phyloP scores from a whole-genome alignment of 2,329 filamentous ascomycete genomes.

The Apiospora malaysiana region DNA sequence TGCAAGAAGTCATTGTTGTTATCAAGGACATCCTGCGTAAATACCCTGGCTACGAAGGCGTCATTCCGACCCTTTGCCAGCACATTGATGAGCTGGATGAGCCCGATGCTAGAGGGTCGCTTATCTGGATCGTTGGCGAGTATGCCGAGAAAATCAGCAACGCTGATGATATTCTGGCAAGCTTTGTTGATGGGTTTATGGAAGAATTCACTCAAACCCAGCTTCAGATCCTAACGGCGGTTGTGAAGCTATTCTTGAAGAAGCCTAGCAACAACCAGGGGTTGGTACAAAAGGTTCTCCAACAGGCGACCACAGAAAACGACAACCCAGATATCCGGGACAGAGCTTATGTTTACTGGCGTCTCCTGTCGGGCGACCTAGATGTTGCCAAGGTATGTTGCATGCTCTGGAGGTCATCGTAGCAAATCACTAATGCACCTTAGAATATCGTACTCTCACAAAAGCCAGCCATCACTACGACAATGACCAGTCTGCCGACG shows the following conservation, averaged over 20 bases:
- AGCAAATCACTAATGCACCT: conserved; percentile 34
- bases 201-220: conserved; percentile 99
- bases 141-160: conserved; percentile 99
- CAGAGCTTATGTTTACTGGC: conserved; percentile 98
- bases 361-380: conserved; percentile 88
- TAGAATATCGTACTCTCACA: conserved; percentile 88
- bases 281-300: conserved; percentile 92
- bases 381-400: conserved; percentile 79
- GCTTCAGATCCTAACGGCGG: conserved; percentile 93
- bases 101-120: conserved; percentile 83
- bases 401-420: not conserved
- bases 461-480: conserved; percentile 92
- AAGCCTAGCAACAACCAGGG: conserved; percentile 91
- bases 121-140: conserved; percentile 99
- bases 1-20: conserved; percentile 97
- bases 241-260: conserved; percentile 97
- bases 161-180: conserved; percentile 89
- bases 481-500: conserved; percentile 86
- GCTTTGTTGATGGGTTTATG: conserved; percentile 92
- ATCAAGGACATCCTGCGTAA: conserved; percentile 99
- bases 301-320: conserved; percentile 89
- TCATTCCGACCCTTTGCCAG: conserved; percentile 94
- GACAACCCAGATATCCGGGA: conserved; percentile 98
- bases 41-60: conserved; percentile 96
- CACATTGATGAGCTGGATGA: conserved; percentile 98